Evolutionary conservation across 2,329 filamentous ascomycete genomes (phyloP), one percentile per base, ranked within the genome.

Genomic region (Colletotrichum siamense): DNA sequence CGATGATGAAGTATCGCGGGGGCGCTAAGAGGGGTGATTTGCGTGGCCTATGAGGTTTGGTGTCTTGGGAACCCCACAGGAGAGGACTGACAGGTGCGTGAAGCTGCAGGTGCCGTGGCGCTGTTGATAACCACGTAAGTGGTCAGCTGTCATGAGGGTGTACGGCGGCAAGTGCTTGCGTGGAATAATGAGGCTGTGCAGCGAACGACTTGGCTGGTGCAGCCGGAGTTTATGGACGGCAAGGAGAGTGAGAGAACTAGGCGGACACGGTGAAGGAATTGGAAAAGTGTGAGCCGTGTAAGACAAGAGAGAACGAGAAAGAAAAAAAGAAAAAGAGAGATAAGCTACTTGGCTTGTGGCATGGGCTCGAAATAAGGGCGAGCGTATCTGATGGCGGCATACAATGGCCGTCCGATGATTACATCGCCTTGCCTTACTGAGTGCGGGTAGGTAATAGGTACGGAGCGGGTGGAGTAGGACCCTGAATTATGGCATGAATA

Each of bases 121-220:
- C 36, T 57, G 73, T 62, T 15, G 55, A 65, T 28, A 39, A 34
- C 36, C 36, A 70, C 71, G 75, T 67, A 69, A 66, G 71, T 52
- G 52, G 66, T 69, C 66, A 69, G 30, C 22, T 39, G 49, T 39
- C 24, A 49, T 75, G 61, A 34, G 44, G 34, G 59, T 69, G 74
- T 49, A 49, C 44, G 44, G 44, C 44, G 44, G 44, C 44, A 52
- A 61, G 59, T 75, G 75, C 75, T 78, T 78, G 77, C 77, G 77
- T 78, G 64, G 75, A 73, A 72, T n/a, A 63, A 24, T 52, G 75
- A 77, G 77, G 77, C 77, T 71, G 77, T 73, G 77, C 68, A 78
- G 32, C 10, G 28, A 10, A 39, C 28, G 32, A 28, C 75, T 75
- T 71, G 70, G 70, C 67, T 36, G 57, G 36, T 12, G 62, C 24